Percentiles rank a stretch among this genome's conserved stretches.
Evolutionary conservation across 2,329 filamentous ascomycete species (phyloP).

Genomic region (Calonectria multiphialidica): DNA sequence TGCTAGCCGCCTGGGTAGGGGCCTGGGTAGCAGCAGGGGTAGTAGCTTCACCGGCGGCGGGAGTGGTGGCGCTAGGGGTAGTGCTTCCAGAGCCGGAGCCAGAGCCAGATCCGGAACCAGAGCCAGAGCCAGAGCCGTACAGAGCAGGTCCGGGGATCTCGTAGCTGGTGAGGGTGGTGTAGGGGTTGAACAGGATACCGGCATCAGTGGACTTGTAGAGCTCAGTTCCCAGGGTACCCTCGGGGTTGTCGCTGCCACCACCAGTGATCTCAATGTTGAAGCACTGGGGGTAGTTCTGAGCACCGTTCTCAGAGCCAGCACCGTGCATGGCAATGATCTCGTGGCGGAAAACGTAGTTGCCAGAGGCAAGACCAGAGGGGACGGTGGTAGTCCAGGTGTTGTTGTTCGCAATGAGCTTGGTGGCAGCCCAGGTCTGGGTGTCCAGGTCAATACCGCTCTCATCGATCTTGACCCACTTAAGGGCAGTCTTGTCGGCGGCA

Average conservation of each 20-base stretch:
- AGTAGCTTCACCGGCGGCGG: slow-evolving; percentile 18
- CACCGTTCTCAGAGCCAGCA: slow-evolving; percentile 52
- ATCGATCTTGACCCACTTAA: slow-evolving; percentile 75
- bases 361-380: slow-evolving; percentile 50
- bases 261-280: slow-evolving; percentile 61
- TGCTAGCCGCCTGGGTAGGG: background rate
- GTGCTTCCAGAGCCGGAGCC: slow-evolving; percentile 6
- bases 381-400: slow-evolving; percentile 52
- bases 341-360: slow-evolving; percentile 63
- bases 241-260: slow-evolving; percentile 49
- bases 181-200: slow-evolving; percentile 49
- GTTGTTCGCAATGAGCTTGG: slow-evolving; percentile 58
- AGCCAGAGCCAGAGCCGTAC: slow-evolving; percentile 33
- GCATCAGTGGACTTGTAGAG: slow-evolving; percentile 46
- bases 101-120: slow-evolving; percentile 16
- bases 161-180: slow-evolving; percentile 41
- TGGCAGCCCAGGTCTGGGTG: slow-evolving; percentile 50
- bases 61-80: slow-evolving; percentile 15
- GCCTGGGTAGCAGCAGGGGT: slow-evolving; percentile 19
- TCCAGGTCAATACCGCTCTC: slow-evolving; percentile 62
- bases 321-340: slow-evolving; percentile 54
- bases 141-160: slow-evolving; percentile 46
- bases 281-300: slow-evolving; percentile 64
- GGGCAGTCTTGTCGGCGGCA: slow-evolving; percentile 61
- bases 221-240: slow-evolving; percentile 47